These are phyloP conservation scores for Pythium sukuiense DNA, from an alignment of 352 stramenopile species.

Conservation along the genomic window DNA sequence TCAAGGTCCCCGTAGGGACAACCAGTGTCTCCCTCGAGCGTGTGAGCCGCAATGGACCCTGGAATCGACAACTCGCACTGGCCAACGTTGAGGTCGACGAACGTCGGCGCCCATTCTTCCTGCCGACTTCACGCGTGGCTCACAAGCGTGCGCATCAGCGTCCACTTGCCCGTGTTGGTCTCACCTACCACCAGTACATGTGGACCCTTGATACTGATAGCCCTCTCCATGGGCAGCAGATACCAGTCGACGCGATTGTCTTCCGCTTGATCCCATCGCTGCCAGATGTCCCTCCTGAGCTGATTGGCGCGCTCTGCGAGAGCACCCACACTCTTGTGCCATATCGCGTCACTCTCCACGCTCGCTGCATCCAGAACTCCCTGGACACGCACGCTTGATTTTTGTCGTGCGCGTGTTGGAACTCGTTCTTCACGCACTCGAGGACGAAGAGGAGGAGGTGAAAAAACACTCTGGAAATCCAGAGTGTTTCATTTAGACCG, in stretches of 20 bases:
- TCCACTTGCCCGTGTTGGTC: slow-evolving; percentile 11
- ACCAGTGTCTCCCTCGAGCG: neutral
- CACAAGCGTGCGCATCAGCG: neutral
- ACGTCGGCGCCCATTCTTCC: neutral
- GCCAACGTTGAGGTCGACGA: slow-evolving; percentile 5
- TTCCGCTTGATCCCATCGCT: neutral
- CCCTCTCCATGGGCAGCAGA: neutral
- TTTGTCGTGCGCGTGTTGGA: neutral
- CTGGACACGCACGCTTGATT: neutral
- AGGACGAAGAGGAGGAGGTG: too few relatives aligned
- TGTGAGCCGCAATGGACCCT: neutral
- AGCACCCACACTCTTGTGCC: neutral
- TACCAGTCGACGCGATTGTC: neutral
- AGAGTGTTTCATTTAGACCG: too few relatives aligned
- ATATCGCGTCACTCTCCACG: neutral
- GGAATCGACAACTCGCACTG: neutral
- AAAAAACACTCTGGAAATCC: too few relatives aligned
- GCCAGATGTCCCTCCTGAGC: neutral
- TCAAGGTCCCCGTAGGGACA: neutral
- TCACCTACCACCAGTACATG: neutral
- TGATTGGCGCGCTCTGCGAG: neutral
- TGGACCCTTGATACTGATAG: neutral
- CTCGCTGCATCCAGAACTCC: neutral
- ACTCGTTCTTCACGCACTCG: too few relatives aligned
- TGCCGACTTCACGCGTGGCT: neutral